Percentiles rank a stretch among this genome's conserved stretches.
Conservation (phyloP, 2,329 filamentous ascomycete species). For the Cryphonectria parasitica region DNA sequence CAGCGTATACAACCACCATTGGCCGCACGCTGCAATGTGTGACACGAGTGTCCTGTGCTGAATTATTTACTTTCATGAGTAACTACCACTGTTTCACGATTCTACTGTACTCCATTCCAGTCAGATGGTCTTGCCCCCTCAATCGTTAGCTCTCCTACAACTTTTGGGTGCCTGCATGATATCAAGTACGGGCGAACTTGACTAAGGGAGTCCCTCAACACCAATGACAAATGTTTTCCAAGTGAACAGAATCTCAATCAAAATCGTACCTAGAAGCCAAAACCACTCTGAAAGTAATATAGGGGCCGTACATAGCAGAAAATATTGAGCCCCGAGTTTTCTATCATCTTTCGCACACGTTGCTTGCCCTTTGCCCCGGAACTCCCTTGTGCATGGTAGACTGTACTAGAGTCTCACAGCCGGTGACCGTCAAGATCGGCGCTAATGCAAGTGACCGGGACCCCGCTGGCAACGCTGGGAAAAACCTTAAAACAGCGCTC, state of each 20-base stretch:
- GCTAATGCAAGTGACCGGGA: constrained; percentile 28
- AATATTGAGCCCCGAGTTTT: background rate
- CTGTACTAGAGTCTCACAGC: background rate
- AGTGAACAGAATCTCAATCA: too few species aligned
- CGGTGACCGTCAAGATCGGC: constrained; percentile 24
- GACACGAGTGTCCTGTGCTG: background rate
- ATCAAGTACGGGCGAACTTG: too few species aligned
- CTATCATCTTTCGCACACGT: background rate
- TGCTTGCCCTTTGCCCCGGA: background rate
- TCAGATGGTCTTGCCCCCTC: background rate
- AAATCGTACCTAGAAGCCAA: background rate
- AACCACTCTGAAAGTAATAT: background rate
- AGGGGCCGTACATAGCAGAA: background rate
- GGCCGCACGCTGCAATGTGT: background rate
- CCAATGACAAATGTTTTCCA: background rate
- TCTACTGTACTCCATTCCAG: background rate
- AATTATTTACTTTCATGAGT: background rate
- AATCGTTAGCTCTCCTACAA: too few species aligned
- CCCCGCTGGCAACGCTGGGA: constrained; percentile 17
- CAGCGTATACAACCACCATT: background rate
- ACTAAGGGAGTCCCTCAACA: too few species aligned
- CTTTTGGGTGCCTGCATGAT: background rate
- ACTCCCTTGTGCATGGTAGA: background rate
- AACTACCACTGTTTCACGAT: background rate
- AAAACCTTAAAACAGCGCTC: constrained; percentile 22